Evolutionary conservation across 2,329 filamentous ascomycete species (phyloP).

Genomic region (Epichloe coenophiala): DNA sequence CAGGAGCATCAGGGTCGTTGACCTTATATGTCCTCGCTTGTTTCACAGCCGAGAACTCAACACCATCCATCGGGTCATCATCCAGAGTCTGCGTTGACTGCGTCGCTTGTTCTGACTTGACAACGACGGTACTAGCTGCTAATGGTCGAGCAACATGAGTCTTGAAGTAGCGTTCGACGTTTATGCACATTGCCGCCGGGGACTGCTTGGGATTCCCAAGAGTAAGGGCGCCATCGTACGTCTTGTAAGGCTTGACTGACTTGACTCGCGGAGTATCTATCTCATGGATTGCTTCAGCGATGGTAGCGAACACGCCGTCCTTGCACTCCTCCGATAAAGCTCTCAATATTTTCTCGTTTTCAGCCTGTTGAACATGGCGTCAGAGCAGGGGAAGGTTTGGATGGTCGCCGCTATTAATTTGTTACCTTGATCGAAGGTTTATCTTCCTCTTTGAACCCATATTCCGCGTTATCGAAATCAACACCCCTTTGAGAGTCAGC

Average conservation of each 20-base stretch:
- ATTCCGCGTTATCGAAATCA: constrained; percentile 86
- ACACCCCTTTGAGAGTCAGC: constrained; percentile 51
- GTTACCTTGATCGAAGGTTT: constrained; percentile 58
- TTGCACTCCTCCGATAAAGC: constrained; percentile 52
- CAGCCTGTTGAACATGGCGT: constrained; percentile 16
- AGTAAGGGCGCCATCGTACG: constrained; percentile 66
- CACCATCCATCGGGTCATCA: constrained; percentile 33
- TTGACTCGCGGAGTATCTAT: constrained; percentile 69
- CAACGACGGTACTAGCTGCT: constrained; percentile 64
- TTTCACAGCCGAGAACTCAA: constrained; percentile 57
- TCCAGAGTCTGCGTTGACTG: constrained; percentile 39
- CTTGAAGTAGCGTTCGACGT: constrained; percentile 82
- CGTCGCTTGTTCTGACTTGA: constrained; percentile 33
- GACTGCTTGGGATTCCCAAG: constrained; percentile 67
- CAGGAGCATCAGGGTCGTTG: constrained; percentile 57
- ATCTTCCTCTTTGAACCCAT: constrained; percentile 81
- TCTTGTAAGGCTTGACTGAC: constrained; percentile 57
- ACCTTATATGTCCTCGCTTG: constrained; percentile 71
- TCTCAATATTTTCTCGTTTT: constrained; percentile 59
- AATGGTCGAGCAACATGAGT: constrained; percentile 64
- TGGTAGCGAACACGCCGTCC: constrained; percentile 64
- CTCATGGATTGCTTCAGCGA: constrained; percentile 72
- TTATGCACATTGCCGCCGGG: constrained; percentile 63
- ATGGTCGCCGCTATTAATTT: not conserved
- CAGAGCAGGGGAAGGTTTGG: not conserved